These are phyloP conservation scores for Rostrohypoxylon terebratum DNA, from an alignment of 495 filamentous ascomycete genomes.

Conservation along the genomic window DNA sequence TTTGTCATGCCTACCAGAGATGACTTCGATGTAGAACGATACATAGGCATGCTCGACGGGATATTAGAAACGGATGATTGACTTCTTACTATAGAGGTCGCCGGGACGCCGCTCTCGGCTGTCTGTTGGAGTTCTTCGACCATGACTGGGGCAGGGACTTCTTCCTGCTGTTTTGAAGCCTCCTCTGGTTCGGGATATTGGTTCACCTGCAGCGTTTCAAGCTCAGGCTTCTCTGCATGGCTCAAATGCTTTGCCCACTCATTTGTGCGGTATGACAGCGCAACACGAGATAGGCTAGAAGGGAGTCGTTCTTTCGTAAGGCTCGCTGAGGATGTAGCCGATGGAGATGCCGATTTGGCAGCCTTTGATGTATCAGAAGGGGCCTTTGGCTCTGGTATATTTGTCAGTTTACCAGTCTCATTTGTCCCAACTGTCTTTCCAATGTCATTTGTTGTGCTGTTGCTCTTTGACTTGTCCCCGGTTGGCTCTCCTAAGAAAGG, in stretches of 20 bases:
- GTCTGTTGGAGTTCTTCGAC: conserved; percentile 77
- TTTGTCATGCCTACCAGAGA: conserved; percentile 57
- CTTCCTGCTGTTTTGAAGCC: conserved; percentile 47
- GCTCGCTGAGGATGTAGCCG: conserved; percentile 57
- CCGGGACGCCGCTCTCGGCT: conserved; percentile 62
- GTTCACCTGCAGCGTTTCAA: conserved; percentile 67
- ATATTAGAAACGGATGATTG: conserved; percentile 49
- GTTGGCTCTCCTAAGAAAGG: conserved; percentile 25
- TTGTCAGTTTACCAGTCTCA: conserved; percentile 24
- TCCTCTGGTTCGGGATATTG: conserved; percentile 50
- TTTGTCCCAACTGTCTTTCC: conserved; percentile 33
- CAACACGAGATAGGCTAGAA: conserved; percentile 72
- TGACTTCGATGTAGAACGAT: conserved; percentile 56
- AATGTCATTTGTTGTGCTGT: conserved; percentile 33
- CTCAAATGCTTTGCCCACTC: conserved; percentile 96
- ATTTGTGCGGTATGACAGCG: conserved; percentile 88
- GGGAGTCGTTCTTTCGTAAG: conserved; percentile 65
- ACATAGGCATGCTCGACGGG: conserved; percentile 49
- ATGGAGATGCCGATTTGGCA: conserved; percentile 50
- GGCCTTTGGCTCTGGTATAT: conserved; percentile 23
- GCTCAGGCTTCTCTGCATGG: conserved; percentile 79
- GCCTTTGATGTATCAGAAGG: conserved; percentile 45
- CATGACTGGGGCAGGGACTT: conserved; percentile 71
- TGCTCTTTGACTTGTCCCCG: conserved; percentile 34
- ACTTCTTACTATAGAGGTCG: conserved; percentile 52